Base-by-base conservation (phyloP, 2,329 filamentous ascomycete species). In the Ophiostoma novo-ulmi region DNA sequence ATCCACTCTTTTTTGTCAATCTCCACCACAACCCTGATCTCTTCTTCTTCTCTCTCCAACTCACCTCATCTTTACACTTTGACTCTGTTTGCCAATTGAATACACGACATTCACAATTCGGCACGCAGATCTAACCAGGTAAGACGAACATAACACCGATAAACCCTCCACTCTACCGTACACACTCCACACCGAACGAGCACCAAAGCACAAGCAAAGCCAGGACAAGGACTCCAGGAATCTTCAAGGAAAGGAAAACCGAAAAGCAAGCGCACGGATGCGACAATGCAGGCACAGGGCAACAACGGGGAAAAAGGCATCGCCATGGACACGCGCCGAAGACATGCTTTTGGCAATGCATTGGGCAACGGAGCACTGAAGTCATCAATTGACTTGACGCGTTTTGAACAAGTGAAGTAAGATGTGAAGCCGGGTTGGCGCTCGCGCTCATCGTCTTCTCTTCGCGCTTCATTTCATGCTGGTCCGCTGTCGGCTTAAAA, bases 1-100 rank as follows among this genome's bases (percentile, higher is more conserved):
- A 74, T 74, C 73, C 73, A 73, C 74, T 71, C 71, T 72, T 71
- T 72, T 68, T 66, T 55, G 26, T 68, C 68, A 73, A 74, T 74
- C 73, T 71, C 73, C 73, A 74, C 73, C 73, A 64, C 68, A 67
- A 70, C 67, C 71, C 64, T 73, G 70, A 70, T 65, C 70, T 41
- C 69, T 70, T 71, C 69, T 20, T 38, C 48, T 69, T 58, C 63
- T 35, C 31, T 65, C 36, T 44, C 64, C 20, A 66, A 20, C 17
- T 64, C 44, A 58, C n/a, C 5, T 58, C 52, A 58, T 39, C 35
- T 39, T 65, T 20, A 64, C 14, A 17, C 20, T 22, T 38, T 39
- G 63, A 65, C 36, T 36, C 35, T 65, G 63, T 39, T 65, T 65
- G 63, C 63, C 61, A n/a, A 65, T 65, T 65, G 63, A 65, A 35